A percentile compares a stretch with the other conserved stretches of the same genome.
These are phyloP conservation scores for Cercospora sp. DNA, from an alignment of 2,329 filamentous ascomycete species.

Conservation along the genomic window DNA sequence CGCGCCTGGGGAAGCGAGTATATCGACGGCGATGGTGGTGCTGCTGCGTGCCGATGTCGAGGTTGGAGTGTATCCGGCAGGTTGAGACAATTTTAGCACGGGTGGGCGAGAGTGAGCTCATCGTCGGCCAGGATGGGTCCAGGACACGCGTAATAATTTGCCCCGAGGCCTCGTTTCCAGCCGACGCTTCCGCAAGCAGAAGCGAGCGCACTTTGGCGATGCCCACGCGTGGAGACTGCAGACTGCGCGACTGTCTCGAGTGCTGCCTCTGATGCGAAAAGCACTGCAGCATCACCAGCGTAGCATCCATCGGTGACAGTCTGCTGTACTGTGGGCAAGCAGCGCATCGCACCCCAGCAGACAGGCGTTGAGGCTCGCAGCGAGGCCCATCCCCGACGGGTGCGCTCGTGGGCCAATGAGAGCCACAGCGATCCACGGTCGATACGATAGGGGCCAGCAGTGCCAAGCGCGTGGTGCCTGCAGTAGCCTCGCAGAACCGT, in stretches of 20 bases:
- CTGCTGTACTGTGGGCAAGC: neutral
- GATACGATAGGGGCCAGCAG: neutral
- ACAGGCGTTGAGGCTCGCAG: neutral
- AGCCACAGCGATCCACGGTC: neutral
- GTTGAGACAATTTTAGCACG: neutral
- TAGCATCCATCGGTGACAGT: neutral
- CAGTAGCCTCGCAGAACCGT: neutral
- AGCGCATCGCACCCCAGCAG: neutral
- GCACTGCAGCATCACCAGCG: too few relatives aligned
- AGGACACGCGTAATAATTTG: neutral
- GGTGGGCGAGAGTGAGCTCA: neutral
- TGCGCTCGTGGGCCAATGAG: neutral
- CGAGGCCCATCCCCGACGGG: neutral
- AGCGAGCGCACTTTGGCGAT: too few relatives aligned
- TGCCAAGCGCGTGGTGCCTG: neutral
- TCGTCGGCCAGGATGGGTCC: neutral
- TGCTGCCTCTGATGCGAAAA: too few relatives aligned
- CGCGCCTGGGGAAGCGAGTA: neutral
- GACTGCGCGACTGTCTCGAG: too few relatives aligned
- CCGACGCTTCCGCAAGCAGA: neutral
- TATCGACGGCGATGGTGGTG: neutral
- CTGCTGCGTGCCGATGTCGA: neutral
- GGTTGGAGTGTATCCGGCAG: neutral
- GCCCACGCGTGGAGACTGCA: too few relatives aligned
- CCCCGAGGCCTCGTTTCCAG: neutral